Evolutionary conservation across 345 rosid genomes (phyloP).

Genomic region (Raphanus raphanistrum): DNA sequence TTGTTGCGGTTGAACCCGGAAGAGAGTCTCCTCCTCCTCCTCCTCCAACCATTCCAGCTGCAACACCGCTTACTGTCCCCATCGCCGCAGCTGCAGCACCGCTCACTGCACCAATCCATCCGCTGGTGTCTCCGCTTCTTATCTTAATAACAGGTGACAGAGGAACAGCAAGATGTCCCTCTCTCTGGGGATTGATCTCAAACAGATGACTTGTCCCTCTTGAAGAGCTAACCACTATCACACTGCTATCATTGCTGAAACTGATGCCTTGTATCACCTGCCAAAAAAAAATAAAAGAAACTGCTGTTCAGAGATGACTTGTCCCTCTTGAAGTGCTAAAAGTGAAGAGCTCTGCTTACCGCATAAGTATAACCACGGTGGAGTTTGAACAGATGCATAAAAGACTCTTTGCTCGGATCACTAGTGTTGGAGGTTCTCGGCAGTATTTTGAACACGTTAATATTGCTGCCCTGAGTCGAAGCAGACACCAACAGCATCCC

Average conservation of each 20-base stretch:
- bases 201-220: conserved; percentile 95
- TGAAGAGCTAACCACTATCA: conserved; percentile 91
- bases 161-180: conserved; percentile 48
- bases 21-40: conserved; percentile 40
- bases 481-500: conserved; percentile 91
- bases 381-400: conserved; percentile 75
- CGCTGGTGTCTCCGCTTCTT: conserved; percentile 64
- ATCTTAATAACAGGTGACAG: conserved; percentile 79
- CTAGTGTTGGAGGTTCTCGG: conserved; percentile 54
- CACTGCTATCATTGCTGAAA: conserved; percentile 79
- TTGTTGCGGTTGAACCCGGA: conserved; percentile 40
- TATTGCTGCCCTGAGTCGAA: conserved; percentile 85
- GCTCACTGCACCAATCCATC: conserved; percentile 75
- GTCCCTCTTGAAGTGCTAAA: not conserved
- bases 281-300: not conserved
- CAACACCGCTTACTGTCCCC: conserved; percentile 70
- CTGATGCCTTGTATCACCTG: conserved; percentile 95
- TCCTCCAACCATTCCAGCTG: conserved; percentile 60
- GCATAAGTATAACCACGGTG: conserved; percentile 95
- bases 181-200: conserved; percentile 69
- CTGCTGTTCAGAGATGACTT: too few relatives aligned
- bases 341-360: conserved; percentile 42
- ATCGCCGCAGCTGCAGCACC: conserved; percentile 68
- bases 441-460: conserved; percentile 79
- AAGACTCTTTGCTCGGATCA: conserved; percentile 45